Percentiles rank a stretch among this genome's conserved stretches.
Evolutionary conservation across 441 rosid species (phyloP).

Genomic region (Brassica hybrid): DNA sequence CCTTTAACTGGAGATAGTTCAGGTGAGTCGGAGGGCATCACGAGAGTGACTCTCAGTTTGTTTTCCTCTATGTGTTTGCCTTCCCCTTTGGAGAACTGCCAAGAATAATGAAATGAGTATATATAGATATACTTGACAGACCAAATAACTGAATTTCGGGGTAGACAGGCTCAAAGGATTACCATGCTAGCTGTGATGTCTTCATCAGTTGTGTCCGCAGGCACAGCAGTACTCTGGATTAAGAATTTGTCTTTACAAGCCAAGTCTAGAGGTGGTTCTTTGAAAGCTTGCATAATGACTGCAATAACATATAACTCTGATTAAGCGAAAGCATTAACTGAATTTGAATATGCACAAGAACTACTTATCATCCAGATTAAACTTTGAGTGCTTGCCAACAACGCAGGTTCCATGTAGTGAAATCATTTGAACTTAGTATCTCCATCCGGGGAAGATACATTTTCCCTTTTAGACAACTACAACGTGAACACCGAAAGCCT

Average conservation of each 20-base stretch:
- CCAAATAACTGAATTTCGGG: conserved; percentile 28
- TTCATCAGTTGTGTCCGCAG: conserved; percentile 68
- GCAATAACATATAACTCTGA: conserved; percentile 32
- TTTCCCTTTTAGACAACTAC: not conserved
- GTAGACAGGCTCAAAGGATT: conserved; percentile 35
- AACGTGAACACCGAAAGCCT: conserved; percentile 11
- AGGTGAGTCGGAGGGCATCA: conserved; percentile 52
- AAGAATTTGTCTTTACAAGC: too few relatives aligned
- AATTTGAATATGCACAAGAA: conserved; percentile 4
- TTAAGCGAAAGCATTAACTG: conserved; percentile 17
- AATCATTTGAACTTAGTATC: conserved; percentile 2
- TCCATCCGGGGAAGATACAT: not conserved
- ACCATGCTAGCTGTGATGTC: conserved; percentile 73
- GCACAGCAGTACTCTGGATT: conserved; percentile 69
- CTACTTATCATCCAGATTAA: not conserved
- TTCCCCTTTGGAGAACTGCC: conserved; percentile 74
- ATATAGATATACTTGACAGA: conserved; percentile 20
- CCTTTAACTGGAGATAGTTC: not conserved
- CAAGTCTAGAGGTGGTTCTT: too few relatives aligned
- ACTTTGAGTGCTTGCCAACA: conserved; percentile 10
- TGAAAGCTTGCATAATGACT: too few relatives aligned
- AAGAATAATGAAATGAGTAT: conserved; percentile 23
- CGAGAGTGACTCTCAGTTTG: conserved; percentile 76
- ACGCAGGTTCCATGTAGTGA: not conserved
- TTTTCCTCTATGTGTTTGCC: conserved; percentile 75